phyloP scores from a whole-genome alignment of 2,329 filamentous ascomycete species.

The Neopestalotiopsis sp. region DNA sequence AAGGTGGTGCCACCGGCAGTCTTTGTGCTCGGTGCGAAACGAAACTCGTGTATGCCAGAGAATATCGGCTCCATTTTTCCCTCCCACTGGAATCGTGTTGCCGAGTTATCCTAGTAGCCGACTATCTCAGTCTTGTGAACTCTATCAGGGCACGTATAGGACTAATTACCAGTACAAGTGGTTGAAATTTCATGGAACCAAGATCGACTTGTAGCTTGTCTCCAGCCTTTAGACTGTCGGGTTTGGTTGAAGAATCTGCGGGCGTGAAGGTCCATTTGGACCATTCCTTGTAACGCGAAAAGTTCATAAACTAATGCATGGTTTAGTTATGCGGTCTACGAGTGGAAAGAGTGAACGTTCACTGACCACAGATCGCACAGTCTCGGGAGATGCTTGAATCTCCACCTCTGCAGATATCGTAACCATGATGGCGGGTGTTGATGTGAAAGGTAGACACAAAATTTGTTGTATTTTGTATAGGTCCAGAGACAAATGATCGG shows the following conservation, averaged over 20 bases:
- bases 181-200: neutral
- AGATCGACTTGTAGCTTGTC: slow-evolving; percentile 8
- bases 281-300: slow-evolving; percentile 12
- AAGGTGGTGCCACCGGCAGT: slow-evolving; percentile 3
- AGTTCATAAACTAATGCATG: slow-evolving; percentile 3
- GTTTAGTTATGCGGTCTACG: neutral
- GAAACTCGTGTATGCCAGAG: slow-evolving; percentile 5
- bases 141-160: neutral
- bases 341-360: neutral
- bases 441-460: neutral
- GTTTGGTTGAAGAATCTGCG: neutral
- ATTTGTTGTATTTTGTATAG: neutral
- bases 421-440: slow-evolving; percentile 1
- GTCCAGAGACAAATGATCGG: too few relatives aligned
- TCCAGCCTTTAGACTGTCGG: neutral
- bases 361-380: slow-evolving; percentile 15
- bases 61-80: neutral
- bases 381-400: slow-evolving; percentile 14
- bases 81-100: neutral
- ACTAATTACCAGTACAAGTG: neutral
- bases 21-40: slow-evolving; percentile 1
- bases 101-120: neutral
- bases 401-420: slow-evolving; percentile 12
- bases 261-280: neutral
- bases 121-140: neutral